Conservation (phyloP, 2,329 filamentous ascomycete genomes). For the Domatiomyces catenatus region DNA sequence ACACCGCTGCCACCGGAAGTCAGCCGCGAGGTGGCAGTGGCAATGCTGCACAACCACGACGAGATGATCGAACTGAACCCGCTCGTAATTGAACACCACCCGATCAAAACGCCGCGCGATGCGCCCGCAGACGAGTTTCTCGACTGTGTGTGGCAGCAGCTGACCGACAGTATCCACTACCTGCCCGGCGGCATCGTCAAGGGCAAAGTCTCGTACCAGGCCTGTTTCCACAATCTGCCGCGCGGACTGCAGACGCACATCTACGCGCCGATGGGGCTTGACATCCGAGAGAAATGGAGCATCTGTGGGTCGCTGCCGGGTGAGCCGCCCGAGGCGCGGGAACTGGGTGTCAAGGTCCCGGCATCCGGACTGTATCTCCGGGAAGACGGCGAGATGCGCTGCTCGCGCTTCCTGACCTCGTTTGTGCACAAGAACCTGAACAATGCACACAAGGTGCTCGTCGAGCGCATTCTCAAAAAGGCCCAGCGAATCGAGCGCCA, state of each 20-base stretch:
- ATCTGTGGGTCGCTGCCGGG: slow-evolving; percentile 57
- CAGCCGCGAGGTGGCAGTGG: slow-evolving; percentile 53
- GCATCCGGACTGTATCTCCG: slow-evolving; percentile 58
- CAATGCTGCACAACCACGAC: slow-evolving; percentile 60
- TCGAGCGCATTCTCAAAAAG: slow-evolving; percentile 46
- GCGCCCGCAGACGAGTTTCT: slow-evolving; percentile 53
- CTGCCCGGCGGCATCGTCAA: slow-evolving; percentile 50
- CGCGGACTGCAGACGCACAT: slow-evolving; percentile 66
- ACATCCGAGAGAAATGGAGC: slow-evolving; percentile 65
- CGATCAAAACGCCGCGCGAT: slow-evolving; percentile 50
- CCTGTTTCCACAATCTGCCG: slow-evolving; percentile 60
- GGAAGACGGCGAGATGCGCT: slow-evolving; percentile 74
- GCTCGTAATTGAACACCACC: slow-evolving; percentile 56
- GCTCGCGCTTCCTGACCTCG: slow-evolving; percentile 56
- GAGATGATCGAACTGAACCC: slow-evolving; percentile 85
- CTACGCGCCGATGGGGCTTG: slow-evolving; percentile 66
- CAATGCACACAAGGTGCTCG: slow-evolving; percentile 55
- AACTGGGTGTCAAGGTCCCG: slow-evolving; percentile 52
- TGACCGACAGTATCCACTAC: slow-evolving; percentile 64
- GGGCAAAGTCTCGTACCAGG: slow-evolving; percentile 61
- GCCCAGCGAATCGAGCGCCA: slow-evolving; percentile 28
- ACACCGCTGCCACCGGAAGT: slow-evolving; percentile 59
- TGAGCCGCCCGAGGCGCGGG: slow-evolving; percentile 49
- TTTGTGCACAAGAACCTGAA: slow-evolving; percentile 76
- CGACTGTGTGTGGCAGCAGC: slow-evolving; percentile 58